phyloP scores from a whole-genome alignment of 1,139 yeast species.

The Lodderomyces beijingensis region DNA sequence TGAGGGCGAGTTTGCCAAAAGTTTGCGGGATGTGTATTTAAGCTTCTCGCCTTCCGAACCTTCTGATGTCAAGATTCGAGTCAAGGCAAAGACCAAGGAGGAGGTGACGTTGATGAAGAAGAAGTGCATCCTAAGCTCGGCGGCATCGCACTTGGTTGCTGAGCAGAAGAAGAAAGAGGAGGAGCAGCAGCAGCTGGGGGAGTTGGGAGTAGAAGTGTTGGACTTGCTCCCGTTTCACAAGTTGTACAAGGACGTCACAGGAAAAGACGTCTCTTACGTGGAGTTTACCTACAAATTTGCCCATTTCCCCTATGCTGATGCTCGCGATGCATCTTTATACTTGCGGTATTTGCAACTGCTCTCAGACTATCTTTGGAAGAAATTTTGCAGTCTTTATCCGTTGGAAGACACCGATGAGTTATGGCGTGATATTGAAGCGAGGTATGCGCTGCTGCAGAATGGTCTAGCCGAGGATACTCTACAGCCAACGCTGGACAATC shows the following conservation, averaged over 20 bases:
- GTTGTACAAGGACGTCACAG: constrained; percentile 41
- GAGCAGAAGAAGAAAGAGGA: constrained; percentile 19
- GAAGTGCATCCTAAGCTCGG: constrained; percentile 42
- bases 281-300: no score
- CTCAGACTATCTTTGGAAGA: not conserved
- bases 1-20: constrained; percentile 16
- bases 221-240: constrained; percentile 26
- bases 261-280: constrained; percentile 39
- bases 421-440: not conserved
- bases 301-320: no score
- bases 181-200: constrained; percentile 43
- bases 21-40: constrained; percentile 35
- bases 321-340: no score
- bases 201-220: constrained; percentile 51
- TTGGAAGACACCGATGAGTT: constrained; percentile 22
- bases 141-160: constrained; percentile 41
- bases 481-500: no score
- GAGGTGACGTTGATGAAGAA: constrained; percentile 29
- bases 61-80: constrained; percentile 8
- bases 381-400: no score
- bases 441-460: not conserved
- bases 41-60: constrained; percentile 13
- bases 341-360: not conserved
- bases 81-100: constrained; percentile 13
- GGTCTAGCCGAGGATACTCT: no score